Evolutionary conservation across 257 asterid species (phyloP).

Genomic region (Solanum bukasovii): DNA sequence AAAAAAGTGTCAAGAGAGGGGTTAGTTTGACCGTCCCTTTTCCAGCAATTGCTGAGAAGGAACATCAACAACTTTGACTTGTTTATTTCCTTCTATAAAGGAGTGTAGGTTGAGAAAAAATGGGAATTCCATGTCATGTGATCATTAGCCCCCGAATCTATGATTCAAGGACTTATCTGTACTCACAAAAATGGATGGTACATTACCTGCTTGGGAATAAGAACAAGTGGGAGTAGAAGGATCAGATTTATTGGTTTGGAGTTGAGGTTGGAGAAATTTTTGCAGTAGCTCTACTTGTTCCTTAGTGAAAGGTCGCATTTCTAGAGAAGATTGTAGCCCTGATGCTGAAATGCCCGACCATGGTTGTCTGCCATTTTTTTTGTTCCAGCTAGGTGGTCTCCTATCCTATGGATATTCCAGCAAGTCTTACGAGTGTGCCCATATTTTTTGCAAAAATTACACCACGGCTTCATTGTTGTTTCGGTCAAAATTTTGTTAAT

Average conservation of each 20-base stretch:
- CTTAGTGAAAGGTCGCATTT: not conserved
- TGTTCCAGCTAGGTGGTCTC: not conserved
- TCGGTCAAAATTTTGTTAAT: not conserved
- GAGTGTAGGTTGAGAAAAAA: too few species aligned
- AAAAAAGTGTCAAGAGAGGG: too few species aligned
- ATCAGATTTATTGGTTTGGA: not conserved
- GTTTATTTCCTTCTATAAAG: too few species aligned
- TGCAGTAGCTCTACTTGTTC: not conserved
- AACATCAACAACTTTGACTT: too few species aligned
- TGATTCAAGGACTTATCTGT: not conserved
- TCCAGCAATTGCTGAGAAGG: too few species aligned
- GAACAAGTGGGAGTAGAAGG: not conserved
- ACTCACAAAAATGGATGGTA: not conserved
- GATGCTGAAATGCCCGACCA: not conserved
- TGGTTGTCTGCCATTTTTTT: not conserved
- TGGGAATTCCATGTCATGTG: too few species aligned
- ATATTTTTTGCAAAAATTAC: not conserved
- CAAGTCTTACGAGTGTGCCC: not conserved
- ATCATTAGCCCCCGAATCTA: not conserved
- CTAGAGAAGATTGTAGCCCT: not conserved
- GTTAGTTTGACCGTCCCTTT: too few species aligned
- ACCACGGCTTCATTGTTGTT: not conserved
- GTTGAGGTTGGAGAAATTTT: too few species aligned
- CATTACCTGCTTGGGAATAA: not conserved
- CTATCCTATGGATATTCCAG: not conserved